phyloP scores from a whole-genome alignment of 768 basidiomycete genomes.

The Psilocybe subaeruginosa region DNA sequence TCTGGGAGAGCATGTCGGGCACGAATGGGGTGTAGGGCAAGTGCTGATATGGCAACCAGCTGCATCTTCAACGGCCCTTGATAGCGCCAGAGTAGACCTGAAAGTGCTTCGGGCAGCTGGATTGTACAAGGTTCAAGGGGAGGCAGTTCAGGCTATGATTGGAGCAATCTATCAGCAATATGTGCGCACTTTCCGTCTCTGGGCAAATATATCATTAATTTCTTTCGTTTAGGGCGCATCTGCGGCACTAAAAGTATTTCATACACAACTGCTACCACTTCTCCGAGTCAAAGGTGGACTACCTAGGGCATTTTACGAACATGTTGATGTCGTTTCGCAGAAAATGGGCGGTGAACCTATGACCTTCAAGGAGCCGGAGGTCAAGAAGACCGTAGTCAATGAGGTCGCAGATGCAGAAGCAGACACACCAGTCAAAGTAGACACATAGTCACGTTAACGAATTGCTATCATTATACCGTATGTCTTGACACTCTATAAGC shows the following conservation, averaged over 20 bases:
- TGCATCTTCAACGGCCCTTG: slow-evolving; percentile 36
- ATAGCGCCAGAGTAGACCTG: slow-evolving; percentile 29
- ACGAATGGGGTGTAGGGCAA: slow-evolving; percentile 73
- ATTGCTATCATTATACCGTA: slow-evolving; percentile 20
- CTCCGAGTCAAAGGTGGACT: slow-evolving; percentile 44
- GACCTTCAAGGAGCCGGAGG: slow-evolving; percentile 23
- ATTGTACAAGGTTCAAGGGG: slow-evolving; percentile 78
- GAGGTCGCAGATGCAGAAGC: slow-evolving; percentile 3
- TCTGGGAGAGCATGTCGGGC: slow-evolving; percentile 75
- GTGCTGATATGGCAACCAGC: slow-evolving; percentile 77
- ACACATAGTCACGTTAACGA: slow-evolving; percentile 8
- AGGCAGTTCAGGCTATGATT: slow-evolving; percentile 73
- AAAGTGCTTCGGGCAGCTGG: slow-evolving; percentile 52
- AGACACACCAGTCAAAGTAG: slow-evolving; percentile 13
- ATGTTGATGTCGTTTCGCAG: slow-evolving; percentile 44
- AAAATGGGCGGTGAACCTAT: slow-evolving; percentile 51
- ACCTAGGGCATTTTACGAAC: slow-evolving; percentile 49
- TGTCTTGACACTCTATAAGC: neutral
- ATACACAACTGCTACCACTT: slow-evolving; percentile 49
- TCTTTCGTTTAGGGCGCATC: slow-evolving; percentile 42
- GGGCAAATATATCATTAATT: slow-evolving; percentile 1
- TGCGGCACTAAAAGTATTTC: slow-evolving; percentile 52
- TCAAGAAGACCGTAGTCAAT: neutral
- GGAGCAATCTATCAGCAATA: slow-evolving; percentile 83
- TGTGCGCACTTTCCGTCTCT: slow-evolving; percentile 43